Evolutionary conservation across 371 early-diverging fungal genomes (phyloP), one percentile per base, ranked within the genome.

Genomic region (Haplosporangium sp.): DNA sequence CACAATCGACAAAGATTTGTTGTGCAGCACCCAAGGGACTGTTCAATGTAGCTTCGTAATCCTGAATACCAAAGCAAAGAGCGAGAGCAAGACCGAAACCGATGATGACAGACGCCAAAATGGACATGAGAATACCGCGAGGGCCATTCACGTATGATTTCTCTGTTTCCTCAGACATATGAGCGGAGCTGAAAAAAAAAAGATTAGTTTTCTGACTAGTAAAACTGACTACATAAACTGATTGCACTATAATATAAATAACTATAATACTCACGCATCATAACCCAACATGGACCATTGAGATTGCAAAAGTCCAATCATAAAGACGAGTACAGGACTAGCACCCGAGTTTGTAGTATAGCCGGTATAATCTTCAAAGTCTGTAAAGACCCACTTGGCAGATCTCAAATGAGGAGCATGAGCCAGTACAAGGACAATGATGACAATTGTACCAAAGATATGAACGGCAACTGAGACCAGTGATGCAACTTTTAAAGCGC

Each of bases 151-250:
- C 77, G 61, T 85, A 83, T 6, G 92, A 88, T 64, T 90, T 87
- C 53, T 90, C 85, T 7, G 94, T 92, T 72, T 93, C 94, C 85
- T 93, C 94, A 42, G 87, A 83, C 88, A 94, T 91, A 77, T 92
- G 94, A 7, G 92, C 92, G 37, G 92, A 89, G 67, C 86, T 86
- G 59, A 3, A 10, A 19, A 3, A 20, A 10, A 20, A 0, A 11
- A 42, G 45, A 13, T 44, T 45, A 45, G 45, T 15, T 45, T 15
- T 45, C 45, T 45, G 4, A 3, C 45, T 45, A 9, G 42, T 42
- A 7, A 10, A 42, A 7, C 10, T 42, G 42, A n/a, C n/a, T 42
- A 42, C 42, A 7, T 7, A 42, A 42, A 45, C 45, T 45, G 45
- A 6, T 27, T 27, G 27, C 27, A 27, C 27, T 27, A 19, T 52